Conservation (phyloP, 306 rosid genomes). For the Lathyrus oleraceus region DNA sequence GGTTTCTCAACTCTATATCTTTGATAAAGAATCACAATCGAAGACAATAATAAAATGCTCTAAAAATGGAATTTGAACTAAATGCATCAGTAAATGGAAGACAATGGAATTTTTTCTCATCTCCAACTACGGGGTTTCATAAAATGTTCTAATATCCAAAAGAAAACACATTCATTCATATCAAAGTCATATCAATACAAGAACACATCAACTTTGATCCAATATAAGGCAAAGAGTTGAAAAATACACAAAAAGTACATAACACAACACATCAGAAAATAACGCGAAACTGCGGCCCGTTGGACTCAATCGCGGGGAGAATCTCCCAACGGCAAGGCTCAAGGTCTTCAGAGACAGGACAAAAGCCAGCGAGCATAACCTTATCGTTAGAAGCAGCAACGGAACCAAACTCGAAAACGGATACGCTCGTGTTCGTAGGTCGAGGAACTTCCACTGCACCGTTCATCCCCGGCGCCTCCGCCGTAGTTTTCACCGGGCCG, state of each 20-base stretch:
- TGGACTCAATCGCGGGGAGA: slow-evolving; percentile 67
- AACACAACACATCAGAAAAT: slow-evolving; percentile 49
- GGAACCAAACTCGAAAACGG: slow-evolving; percentile 86
- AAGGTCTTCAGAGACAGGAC: slow-evolving; percentile 94
- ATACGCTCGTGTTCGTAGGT: slow-evolving; percentile 47
- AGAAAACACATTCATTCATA: background rate
- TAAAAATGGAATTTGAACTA: too few relatives aligned
- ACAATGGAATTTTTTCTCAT: background rate
- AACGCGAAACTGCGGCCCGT: slow-evolving; percentile 91
- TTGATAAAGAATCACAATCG: too few relatives aligned
- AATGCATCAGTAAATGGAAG: too few relatives aligned
- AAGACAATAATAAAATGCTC: too few relatives aligned
- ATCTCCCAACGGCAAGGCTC: slow-evolving; percentile 99
- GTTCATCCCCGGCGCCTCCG: slow-evolving; percentile 67
- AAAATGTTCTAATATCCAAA: background rate
- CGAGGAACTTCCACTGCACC: slow-evolving; percentile 86
- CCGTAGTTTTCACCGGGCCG: background rate
- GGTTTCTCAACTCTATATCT: too few relatives aligned
- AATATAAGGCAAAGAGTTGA: background rate
- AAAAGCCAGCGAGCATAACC: slow-evolving; percentile 86
- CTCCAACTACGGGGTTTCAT: background rate
- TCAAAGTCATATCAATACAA: background rate
- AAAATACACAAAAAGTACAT: background rate
- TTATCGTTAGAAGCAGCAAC: slow-evolving; percentile 69
- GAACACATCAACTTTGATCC: slow-evolving; percentile 1